A percentile compares a stretch with the other conserved stretches of the same genome.
These are phyloP conservation scores for Jamesozyma rosinii DNA, from an alignment of 805 yeast species.

Conservation along the genomic window DNA sequence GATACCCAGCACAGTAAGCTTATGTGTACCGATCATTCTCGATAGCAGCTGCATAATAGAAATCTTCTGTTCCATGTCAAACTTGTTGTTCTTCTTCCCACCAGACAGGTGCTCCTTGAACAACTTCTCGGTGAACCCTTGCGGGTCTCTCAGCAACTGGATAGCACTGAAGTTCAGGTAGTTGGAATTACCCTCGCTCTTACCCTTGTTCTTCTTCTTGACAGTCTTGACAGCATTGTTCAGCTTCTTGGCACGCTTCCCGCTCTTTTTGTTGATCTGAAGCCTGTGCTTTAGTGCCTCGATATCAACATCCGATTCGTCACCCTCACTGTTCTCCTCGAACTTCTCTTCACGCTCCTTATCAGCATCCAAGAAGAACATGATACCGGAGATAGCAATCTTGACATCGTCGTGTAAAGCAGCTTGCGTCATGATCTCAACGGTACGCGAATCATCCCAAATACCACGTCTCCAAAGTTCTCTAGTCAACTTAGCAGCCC, in stretches of 20 bases:
- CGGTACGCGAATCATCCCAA: conserved; percentile 95
- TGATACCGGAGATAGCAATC: conserved; percentile 81
- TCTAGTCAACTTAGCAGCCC: conserved; percentile 93
- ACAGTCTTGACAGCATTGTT: conserved; percentile 62
- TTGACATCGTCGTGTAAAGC: conserved; percentile 79
- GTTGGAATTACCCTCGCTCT: conserved; percentile 36
- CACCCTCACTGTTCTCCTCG: conserved; percentile 62
- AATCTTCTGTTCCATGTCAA: conserved; percentile 81
- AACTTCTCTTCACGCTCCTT: conserved; percentile 64
- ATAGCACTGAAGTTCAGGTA: conserved; percentile 89
- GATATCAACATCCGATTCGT: conserved; percentile 71
- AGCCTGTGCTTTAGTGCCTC: conserved; percentile 67
- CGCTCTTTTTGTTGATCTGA: conserved; percentile 72
- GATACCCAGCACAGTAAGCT: conserved; percentile 78
- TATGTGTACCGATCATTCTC: conserved; percentile 88
- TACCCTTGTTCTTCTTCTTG: conserved; percentile 53
- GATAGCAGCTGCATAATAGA: conserved; percentile 80
- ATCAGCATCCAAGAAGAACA: conserved; percentile 91
- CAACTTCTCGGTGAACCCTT: conserved; percentile 86
- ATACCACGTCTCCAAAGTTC: conserved; percentile 96
- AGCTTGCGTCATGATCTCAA: conserved; percentile 96
- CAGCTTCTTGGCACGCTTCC: conserved; percentile 71
- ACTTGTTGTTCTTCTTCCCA: conserved; percentile 58
- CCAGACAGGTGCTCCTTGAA: conserved; percentile 64
- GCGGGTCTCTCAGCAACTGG: conserved; percentile 91